Evolutionary conservation across 768 basidiomycete genomes (phyloP).

Genomic region (Termitomyces sp.): DNA sequence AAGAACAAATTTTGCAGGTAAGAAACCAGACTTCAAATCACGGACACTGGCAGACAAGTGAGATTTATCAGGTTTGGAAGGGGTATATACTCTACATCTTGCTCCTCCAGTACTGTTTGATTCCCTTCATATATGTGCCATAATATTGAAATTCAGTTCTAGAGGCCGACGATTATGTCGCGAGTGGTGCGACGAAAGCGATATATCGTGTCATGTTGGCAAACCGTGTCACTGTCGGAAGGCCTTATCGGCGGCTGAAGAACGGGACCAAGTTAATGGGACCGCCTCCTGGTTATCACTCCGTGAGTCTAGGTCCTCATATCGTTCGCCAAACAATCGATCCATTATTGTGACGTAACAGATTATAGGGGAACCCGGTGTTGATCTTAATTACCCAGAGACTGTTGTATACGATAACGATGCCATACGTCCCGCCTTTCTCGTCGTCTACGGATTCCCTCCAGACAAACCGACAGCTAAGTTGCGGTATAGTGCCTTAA

Average conservation of each 20-base stretch:
- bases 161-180: slow-evolving; percentile 68
- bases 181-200: slow-evolving; percentile 38
- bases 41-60: neutral
- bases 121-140: neutral
- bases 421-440: slow-evolving; percentile 62
- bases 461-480: slow-evolving; percentile 24
- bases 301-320: slow-evolving; percentile 34
- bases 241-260: slow-evolving; percentile 42
- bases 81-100: slow-evolving; percentile 64
- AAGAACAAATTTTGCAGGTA: slow-evolving; percentile 56
- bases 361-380: slow-evolving; percentile 63
- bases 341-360: slow-evolving; percentile 14
- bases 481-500: slow-evolving; percentile 31
- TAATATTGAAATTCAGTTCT: neutral
- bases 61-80: slow-evolving; percentile 51
- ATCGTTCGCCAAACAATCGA: neutral
- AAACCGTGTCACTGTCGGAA: slow-evolving; percentile 64
- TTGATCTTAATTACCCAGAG: slow-evolving; percentile 65
- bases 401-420: slow-evolving; percentile 66
- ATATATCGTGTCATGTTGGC: slow-evolving; percentile 49
- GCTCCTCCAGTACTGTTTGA: slow-evolving; percentile 51
- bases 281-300: slow-evolving; percentile 58
- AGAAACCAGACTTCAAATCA: neutral
- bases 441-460: slow-evolving; percentile 54
- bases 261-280: slow-evolving; percentile 46